Base-by-base conservation (phyloP, 495 filamentous ascomycete species). In the Penicillium robsamsonii region DNA sequence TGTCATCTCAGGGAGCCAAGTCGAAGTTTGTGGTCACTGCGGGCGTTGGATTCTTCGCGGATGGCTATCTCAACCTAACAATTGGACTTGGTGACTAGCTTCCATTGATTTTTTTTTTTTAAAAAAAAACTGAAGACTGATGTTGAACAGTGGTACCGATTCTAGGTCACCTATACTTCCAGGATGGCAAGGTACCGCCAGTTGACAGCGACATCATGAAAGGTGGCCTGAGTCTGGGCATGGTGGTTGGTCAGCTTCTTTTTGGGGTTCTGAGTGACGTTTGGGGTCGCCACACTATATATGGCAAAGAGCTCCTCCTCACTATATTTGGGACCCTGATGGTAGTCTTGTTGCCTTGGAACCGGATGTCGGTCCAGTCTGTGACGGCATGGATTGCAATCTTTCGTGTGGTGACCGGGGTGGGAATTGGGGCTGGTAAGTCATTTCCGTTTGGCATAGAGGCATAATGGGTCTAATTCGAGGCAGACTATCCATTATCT, bases 1-100 rank as follows among this genome's bases (percentile, higher is more conserved):
- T 63, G 61, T n/a, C 57, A 22, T 63, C 61, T 13, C 8, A 60
- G 13, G 61, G 61, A 29, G 41, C 57, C 27, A 60, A 61, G 46
- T 29, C 57, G 24, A 58, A 53, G 31, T 60, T 60, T 25, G 12
- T 60, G n/a, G 37, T 52, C 12, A 60, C 58, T 13, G 53, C 58
- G 5, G 58, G 58, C 1, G 58, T 60, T 45, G 58, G 58, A 22
- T 60, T 60, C 46, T 60, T 60, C 17, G 58, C 52, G 24, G 58
- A 60, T 52, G 58, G 58, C 30, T 63, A 64, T 53, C 50, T 64
- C 2, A 64, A 64, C 35, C 46, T 64, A 8, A 57, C 61, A 22
- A 64, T 64, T 50, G 61, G 61, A 38, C 61, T 64, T 10, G 58
- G 61, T 64, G 54, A 33, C 55, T 44, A 12, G 17, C 15, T 42